Base-by-base conservation (phyloP, 2,329 filamentous ascomycete genomes). In the Triangularia verruculosa region DNA sequence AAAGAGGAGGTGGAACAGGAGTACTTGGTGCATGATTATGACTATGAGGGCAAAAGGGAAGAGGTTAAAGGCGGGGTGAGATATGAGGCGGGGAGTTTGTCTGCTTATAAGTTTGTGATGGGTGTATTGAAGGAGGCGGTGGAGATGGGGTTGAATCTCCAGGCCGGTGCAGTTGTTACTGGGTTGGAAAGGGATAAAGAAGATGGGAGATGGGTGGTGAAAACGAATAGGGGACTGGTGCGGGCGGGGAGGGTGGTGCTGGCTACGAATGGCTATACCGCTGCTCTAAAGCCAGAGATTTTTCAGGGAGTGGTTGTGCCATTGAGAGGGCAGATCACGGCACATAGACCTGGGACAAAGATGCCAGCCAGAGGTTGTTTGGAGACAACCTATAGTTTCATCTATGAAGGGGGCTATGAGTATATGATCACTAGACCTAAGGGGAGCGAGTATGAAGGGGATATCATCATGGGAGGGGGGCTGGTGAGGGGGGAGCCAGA, bases 401-500 rank as follows among this genome's bases (percentile, higher is more conserved):
- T 88, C 25, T 86, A 86, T 70, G 77, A 78, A 1, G 74, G 51
- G 51, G 85, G 87, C 0, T 89, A 87, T 70, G 88, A 90, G 65
- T 91, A 90, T 73, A 85, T 90, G 80, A 83, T 90, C 8, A 80
- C 83, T 1, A 79, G 85, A 1, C 82, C 82, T 0, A 73, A 77
- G n/a, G 79, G 79, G 0, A 77, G 79, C 2, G 68, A 66, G 17
- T 74, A 76, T 22, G 75, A 73, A 2, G 81, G 83, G 25, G 81
- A 85, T 62, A 81, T 90, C 27, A 75, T 90, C 28, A 87, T 89
- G 13, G 87, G 88, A 0, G 87, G 88, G 15, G 86, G 83, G 0
- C 72, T 85, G 5, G 76, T 73, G 0, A 76, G 76, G 30, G 56
- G 56, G 54, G 74, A 79, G 2, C 71, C 75, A 0, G 68, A 76